Conservation (phyloP, 164 flowering plant genomes). For the Hamamelis virginiana region DNA sequence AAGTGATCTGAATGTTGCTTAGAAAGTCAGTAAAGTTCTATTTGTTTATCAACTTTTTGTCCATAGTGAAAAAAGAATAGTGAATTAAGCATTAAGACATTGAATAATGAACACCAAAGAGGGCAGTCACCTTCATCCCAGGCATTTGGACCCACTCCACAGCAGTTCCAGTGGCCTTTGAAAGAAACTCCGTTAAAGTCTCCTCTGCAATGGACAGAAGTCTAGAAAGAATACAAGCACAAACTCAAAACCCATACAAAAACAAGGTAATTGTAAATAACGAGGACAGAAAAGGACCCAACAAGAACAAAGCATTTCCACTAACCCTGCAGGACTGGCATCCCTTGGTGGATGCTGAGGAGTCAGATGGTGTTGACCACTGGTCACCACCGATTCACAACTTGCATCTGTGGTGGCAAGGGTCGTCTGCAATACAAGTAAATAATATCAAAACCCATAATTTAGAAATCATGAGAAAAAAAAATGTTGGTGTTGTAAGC, state of each 20-base stretch:
- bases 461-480: background rate
- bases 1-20: constrained; percentile 16
- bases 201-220: constrained; percentile 96
- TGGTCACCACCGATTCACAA: constrained; percentile 94
- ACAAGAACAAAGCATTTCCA: constrained; percentile 20
- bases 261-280: constrained; percentile 3
- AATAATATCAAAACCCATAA: background rate
- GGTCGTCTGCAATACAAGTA: constrained; percentile 44
- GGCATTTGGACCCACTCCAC: constrained; percentile 99
- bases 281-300: constrained; percentile 23
- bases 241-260: constrained; percentile 17
- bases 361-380: constrained; percentile 83
- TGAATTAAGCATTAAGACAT: background rate
- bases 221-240: constrained; percentile 42
- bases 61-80: constrained; percentile 5
- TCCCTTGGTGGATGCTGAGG: constrained; percentile 95
- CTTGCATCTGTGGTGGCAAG: constrained; percentile 83
- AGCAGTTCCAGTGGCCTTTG: constrained; percentile 98
- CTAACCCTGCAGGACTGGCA: constrained; percentile 98
- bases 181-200: constrained; percentile 94
- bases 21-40: constrained; percentile 18
- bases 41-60: background rate
- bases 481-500: background rate
- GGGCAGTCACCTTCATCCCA: constrained; percentile 80
- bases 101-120: constrained; percentile 8